phyloP scores from a whole-genome alignment of 257 asterid genomes.

The Solanum lignicaule region DNA sequence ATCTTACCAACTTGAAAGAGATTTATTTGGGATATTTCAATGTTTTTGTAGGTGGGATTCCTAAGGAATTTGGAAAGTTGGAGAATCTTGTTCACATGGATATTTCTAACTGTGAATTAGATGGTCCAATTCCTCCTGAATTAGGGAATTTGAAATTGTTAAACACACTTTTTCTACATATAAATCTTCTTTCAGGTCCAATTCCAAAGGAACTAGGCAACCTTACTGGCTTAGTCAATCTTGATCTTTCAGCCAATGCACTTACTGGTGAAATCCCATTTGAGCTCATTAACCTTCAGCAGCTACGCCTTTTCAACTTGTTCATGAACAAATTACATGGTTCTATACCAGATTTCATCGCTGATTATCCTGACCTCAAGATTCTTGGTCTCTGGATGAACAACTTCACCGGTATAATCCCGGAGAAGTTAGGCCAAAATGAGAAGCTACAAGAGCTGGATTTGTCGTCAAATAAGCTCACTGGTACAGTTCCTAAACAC shows the following conservation, averaged over 20 bases:
- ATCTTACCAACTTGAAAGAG: constrained; percentile 67
- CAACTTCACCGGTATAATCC: constrained; percentile 85
- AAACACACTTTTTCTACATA: constrained; percentile 56
- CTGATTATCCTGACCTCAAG: constrained; percentile 54
- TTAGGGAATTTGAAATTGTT: constrained; percentile 55
- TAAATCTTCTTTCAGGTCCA: constrained; percentile 56
- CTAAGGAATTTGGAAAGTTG: constrained; percentile 67
- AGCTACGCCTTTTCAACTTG: constrained; percentile 52
- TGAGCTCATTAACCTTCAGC: constrained; percentile 45
- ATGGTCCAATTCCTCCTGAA: constrained; percentile 67
- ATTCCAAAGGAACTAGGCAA: constrained; percentile 74
- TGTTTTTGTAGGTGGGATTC: constrained; percentile 66
- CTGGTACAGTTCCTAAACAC: constrained; percentile 65
- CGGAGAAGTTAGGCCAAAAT: constrained; percentile 53
- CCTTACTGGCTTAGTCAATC: constrained; percentile 53
- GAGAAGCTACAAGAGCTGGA: constrained; percentile 54
- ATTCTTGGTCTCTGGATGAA: constrained; percentile 80
- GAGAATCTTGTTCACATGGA: constrained; percentile 59
- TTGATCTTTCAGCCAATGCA: constrained; percentile 70
- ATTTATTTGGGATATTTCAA: constrained; percentile 74
- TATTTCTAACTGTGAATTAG: constrained; percentile 61
- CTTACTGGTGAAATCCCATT: constrained; percentile 80
- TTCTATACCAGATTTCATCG: constrained; percentile 65
- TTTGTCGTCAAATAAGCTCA: constrained; percentile 85
- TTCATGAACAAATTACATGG: constrained; percentile 83